Evolutionary conservation across 2,329 filamentous ascomycete species (phyloP).

Genomic region (Sordariomycetes sp.): DNA sequence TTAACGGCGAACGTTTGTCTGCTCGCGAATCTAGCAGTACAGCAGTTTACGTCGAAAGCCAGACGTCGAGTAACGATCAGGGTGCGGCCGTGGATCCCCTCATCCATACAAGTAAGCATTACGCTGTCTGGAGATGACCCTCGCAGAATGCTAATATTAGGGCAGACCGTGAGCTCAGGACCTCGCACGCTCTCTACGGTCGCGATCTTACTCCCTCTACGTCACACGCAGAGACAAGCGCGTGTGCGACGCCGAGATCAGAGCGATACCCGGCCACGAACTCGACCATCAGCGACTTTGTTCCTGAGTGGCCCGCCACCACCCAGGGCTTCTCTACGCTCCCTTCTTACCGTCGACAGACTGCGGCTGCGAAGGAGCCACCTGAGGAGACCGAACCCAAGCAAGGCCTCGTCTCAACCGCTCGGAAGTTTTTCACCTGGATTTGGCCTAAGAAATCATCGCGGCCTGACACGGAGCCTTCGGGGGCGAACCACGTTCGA

Average conservation of each 20-base stretch:
- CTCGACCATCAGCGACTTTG: not conserved
- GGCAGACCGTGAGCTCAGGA: not conserved
- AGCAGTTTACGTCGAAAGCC: not conserved
- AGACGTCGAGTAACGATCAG: not conserved
- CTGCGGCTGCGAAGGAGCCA: not conserved
- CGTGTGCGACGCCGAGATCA: not conserved
- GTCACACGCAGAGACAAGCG: not conserved
- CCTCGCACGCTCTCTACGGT: not conserved
- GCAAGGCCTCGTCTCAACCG: not conserved
- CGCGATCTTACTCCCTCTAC: not conserved
- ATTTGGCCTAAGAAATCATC: not conserved
- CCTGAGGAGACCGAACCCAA: not conserved
- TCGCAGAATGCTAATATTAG: not conserved
- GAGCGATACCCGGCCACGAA: not conserved
- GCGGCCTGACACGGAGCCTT: not conserved
- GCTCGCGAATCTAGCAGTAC: not conserved
- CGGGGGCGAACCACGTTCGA: not conserved
- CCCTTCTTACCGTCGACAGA: not conserved
- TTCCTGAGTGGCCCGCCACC: not conserved
- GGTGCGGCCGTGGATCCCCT: not conserved
- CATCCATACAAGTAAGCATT: not conserved
- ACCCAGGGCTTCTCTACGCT: not conserved
- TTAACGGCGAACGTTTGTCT: not conserved
- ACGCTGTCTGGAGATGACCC: not conserved
- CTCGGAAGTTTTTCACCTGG: not conserved